phyloP scores from a whole-genome alignment of 106 monocot species.

The Allium fistulosum region DNA sequence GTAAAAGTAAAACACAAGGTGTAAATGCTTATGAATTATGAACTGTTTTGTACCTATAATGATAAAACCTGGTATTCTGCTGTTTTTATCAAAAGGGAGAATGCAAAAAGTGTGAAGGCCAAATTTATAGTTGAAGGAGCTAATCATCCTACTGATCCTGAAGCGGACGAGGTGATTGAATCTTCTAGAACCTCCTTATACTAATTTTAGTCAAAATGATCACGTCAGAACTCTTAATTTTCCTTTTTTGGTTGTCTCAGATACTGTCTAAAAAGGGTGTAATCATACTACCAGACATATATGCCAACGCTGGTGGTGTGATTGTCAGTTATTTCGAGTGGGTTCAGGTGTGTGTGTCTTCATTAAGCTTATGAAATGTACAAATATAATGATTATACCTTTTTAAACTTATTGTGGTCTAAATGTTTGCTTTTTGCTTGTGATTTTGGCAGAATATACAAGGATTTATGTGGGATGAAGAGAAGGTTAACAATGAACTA shows the following conservation, averaged over 20 bases:
- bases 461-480: conserved; percentile 98
- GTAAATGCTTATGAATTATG: too few species aligned
- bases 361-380: too few species aligned
- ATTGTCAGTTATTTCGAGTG: conserved; percentile 95
- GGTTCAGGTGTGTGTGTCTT: conserved; percentile 60
- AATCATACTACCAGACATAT: conserved; percentile 79
- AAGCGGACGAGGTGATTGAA: conserved; percentile 69
- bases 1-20: too few species aligned
- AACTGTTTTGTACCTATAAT: too few species aligned
- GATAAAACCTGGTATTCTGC: too few species aligned
- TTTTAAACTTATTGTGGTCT: neutral
- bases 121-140: conserved; percentile 87
- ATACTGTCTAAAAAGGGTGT: conserved; percentile 85
- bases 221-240: neutral
- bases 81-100: conserved; percentile 45
- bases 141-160: conserved; percentile 86
- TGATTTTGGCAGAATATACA: conserved; percentile 71
- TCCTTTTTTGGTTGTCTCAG: conserved; percentile 17
- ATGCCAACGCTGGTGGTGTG: conserved; percentile 86
- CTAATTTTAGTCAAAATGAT: too few species aligned
- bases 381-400: neutral
- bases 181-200: neutral
- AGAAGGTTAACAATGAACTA: conserved; percentile 77
- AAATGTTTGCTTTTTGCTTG: neutral
- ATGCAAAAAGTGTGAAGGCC: conserved; percentile 74